Evolutionary conservation across 768 basidiomycete species (phyloP), one percentile per base, ranked within the genome.

Genomic region (Russula ochroleuca): DNA sequence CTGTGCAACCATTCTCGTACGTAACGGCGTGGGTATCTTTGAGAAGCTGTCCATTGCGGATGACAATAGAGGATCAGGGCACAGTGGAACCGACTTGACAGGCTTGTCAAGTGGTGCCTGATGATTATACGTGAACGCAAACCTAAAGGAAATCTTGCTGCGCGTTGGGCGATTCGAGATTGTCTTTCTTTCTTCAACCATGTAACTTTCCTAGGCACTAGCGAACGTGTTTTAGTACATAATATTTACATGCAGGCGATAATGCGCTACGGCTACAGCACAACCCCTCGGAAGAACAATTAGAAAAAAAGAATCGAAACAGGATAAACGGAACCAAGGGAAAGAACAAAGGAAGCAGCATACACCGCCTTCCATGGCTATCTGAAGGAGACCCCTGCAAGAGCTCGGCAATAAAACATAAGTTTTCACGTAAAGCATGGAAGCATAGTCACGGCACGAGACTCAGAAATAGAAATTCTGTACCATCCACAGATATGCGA

Each of bases 1-100:
- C 15, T 79, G 81, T 67, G 84, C 85, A 21, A 85, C 83, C 2
- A 72, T 79, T 33, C 69, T 85, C 31, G 80, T 80, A 14, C 59
- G 69, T 33, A 69, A 75, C 15, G 81, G 81, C 0, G 71, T 78
- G n/a, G 63, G 57, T 10, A 75, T 74, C 3, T 81, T 82, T 63
- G 71, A 74, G 33, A 68, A 66, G 40, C 35, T 73, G 19, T 57
- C 64, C 5, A 25, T 66, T 43, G 2, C 40, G 38, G 59, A 33
- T 41, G 33, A 62, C 38, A 85, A 85, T 48, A 53, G 57, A 59
- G 45, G 28, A 19, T 59, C 45, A 54, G 57, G 52, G 47, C 43
- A 5, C 19, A 15, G 45, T 21, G 40, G 57, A 48, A 35, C 31
- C 72, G 11, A 79, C 80, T 0, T 75, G 92, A 54, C 83, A 85